Evolutionary conservation across 345 rosid genomes (phyloP), one percentile per base, ranked within the genome.

Genomic region (Lepidium sativum): DNA sequence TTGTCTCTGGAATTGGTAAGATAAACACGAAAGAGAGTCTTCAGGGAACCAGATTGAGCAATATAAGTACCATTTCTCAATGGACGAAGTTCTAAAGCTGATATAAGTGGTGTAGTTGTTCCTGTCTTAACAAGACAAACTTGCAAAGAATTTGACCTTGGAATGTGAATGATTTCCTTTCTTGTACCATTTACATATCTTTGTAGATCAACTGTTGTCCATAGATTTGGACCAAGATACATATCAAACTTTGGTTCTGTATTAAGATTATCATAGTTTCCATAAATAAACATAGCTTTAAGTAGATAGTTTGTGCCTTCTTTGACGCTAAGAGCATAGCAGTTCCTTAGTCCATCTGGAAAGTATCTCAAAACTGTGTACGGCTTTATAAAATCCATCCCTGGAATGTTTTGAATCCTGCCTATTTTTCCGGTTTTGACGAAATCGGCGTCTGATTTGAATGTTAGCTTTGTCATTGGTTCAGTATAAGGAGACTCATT

Each of bases 41-140:
- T 71, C n/a, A 74, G 10, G n/a, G 73, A 74, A 43, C 73, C 73
- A 55, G 54, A 68, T 8, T 68, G 73, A 40, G 78, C 63, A 12
- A 68, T 8, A 43, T 74, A 74, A 17, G 8, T 62, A 55, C 3
- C 38, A 16, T 68, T 33, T 23, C 29, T 45, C 60, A 74, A 42
- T 34, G 74, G 70, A n/a, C 78, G 62, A 32, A 74, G 54, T 32
- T 74, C 78, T 34, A 74, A 44, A 39, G 78, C 73, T 45, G 78
- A 68, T 54, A 74, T 74, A 0, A 74, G 13, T n/a, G 78, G 78
- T 12, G 74, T 67, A 7, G 82, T 81, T 14, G 42, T 33, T 54
- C 69, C 65, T 0, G 78, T 74, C 48, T 68, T 74, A 51, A 74
- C 66, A 33, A 74, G 74, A 27, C 70, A 74, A 27, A 68, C 1